Base-by-base conservation (phyloP, 441 rosid genomes). In the Adansonia madagascariensis region DNA sequence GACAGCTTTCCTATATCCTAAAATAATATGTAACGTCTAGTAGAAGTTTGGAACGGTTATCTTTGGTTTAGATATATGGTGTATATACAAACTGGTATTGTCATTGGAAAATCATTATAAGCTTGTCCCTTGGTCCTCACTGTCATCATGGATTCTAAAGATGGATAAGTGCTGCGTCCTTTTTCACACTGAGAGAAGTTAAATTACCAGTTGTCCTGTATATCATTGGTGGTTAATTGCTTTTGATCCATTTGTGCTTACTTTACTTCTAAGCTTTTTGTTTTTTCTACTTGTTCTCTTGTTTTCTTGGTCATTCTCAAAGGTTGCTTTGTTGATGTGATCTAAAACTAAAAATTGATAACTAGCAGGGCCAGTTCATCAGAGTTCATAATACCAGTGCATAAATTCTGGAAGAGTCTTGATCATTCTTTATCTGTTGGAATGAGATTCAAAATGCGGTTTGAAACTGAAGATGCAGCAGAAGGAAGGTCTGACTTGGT, bases 401-500 rank as follows among this genome's bases (percentile, higher is more conserved):
- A 84, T 1, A 95, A 89, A 63, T 93, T 89, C 89, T 79, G 89
- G 84, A 95, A 90, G 87, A 90, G 94, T 80, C 85, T 88, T 17
- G 85, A 88, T 77, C 86, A 87, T 79, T 85, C 90, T 4, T 88
- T 93, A 57, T 77, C 88, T 60, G 86, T 85, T 74, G 99, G 99
- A 79, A 95, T 87, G 94, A 90, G 99, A 82, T 91, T 95, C 85
- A 92, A 85, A 80, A 88, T 91, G 83, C 90, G 88, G 46, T 88
- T 88, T 80, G 98, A 92, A 81, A 84, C 94, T 46, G 98, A 95
- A 88, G 98, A 95, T 83, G 88, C 97, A 12, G 86, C 97, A 10
- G 86, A 97, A 24, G 97, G 71, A 85, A 93, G 99, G 99, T 95
- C 66, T 76, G 69, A 57, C 66, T 67, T 64, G 67, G n/a, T 70